Percentiles rank a stretch among this genome's conserved stretches.
Evolutionary conservation across 371 early-diverging fungal genomes (phyloP).

Genomic region (Lichtheimia ornata): DNA sequence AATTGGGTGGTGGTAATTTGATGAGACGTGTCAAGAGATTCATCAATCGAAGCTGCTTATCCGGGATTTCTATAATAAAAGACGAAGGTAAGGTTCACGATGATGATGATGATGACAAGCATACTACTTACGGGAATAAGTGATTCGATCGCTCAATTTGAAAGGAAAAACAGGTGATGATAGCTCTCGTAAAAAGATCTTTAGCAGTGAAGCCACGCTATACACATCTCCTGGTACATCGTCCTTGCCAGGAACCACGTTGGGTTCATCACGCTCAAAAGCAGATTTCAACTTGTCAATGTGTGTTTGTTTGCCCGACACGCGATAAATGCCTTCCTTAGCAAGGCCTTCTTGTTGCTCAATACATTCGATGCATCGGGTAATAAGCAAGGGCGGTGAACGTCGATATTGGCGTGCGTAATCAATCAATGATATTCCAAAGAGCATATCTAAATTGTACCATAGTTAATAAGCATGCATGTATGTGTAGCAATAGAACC

Average conservation of each 20-base stretch:
- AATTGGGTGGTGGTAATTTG: conserved; percentile 54
- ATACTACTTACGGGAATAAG: conserved; percentile 51
- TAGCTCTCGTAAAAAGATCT: conserved; percentile 66
- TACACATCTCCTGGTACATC: conserved; percentile 58
- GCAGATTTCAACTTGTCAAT: conserved; percentile 55
- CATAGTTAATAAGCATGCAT: neutral
- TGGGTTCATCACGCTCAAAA: conserved; percentile 60
- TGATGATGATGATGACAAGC: neutral
- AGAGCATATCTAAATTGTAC: conserved; percentile 53
- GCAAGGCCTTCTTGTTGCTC: conserved; percentile 64
- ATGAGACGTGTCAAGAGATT: conserved; percentile 53
- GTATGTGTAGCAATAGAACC: neutral
- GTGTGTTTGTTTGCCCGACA: conserved; percentile 64
- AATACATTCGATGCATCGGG: conserved; percentile 61
- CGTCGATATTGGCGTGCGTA: conserved; percentile 48
- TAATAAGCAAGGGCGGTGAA: conserved; percentile 58
- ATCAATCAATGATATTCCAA: conserved; percentile 57
- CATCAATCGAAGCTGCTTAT: conserved; percentile 48
- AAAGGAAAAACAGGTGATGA: conserved; percentile 70
- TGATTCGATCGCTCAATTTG: conserved; percentile 51
- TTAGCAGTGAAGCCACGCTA: conserved; percentile 62
- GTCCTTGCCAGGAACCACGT: conserved; percentile 52
- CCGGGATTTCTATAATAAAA: conserved; percentile 48
- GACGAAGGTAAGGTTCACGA: neutral
- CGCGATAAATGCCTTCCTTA: conserved; percentile 70